Evolutionary conservation across 768 basidiomycete genomes (phyloP), one percentile per base, ranked within the genome.

Genomic region (Suillus placidus): DNA sequence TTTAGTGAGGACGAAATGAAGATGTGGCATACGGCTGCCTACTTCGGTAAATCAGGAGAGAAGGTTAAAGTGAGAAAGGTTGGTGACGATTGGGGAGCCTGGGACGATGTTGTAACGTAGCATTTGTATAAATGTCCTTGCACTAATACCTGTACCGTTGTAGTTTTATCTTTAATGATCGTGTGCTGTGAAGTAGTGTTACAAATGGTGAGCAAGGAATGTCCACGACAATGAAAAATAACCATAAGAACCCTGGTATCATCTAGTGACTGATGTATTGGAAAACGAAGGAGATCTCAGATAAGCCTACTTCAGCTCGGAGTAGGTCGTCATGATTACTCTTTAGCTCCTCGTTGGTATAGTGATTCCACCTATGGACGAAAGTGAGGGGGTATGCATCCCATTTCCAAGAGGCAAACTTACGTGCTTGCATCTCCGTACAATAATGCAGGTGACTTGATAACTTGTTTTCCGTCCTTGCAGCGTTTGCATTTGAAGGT

Each of bases 391-490:
- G 35, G 60, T 43, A 23, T 37, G 16, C 26, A 55, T 55, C 60
- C 49, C 40, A 38, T 2, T 23, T 32, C 12, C 34, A 58, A 43
- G 34, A 65, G 30, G 45, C 68, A 60, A 7, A 88, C 95, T 67
- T 84, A 95, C 94, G 96, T 93, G 91, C 94, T 96, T 3, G 93
- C 95, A 76, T 99, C 97, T 18, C 97, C 97, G 69, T 99, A 99
- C 18, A 99, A 75, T 71, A 99, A 76, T 0, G 94, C 95, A 2
- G 90, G 88, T 4, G 93, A 83, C 77, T 97, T 98, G 71, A 87
- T 82, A 52, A 84, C 73, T 76, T 99, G 97, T 71, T 85, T 91
- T 23, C 94, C 95, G 67, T 95, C 83, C 78, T 86, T 90, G 77
- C 95, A 97, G 60, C 93, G 85, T 76, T 93, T 94, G 79, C 94